Conservation (phyloP, 208 protist genomes). For the Porcisia hertigi region DNA sequence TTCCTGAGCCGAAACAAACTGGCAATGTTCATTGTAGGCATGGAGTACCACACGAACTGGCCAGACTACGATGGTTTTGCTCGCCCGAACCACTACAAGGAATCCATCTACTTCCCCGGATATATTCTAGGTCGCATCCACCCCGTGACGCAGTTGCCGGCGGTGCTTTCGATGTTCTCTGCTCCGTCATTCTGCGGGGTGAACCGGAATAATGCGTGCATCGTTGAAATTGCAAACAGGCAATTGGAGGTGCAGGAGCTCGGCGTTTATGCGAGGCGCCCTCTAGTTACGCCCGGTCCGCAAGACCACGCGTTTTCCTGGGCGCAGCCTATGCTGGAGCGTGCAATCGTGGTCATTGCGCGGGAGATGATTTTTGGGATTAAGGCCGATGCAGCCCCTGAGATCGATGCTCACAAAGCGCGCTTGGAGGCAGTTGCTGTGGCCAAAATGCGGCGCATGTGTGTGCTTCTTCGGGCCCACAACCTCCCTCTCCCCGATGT, state of each 20-base stretch:
- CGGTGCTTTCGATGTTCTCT: slow-evolving; percentile 76
- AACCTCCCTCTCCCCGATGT: slow-evolving; percentile 55
- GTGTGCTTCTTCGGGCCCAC: slow-evolving; percentile 59
- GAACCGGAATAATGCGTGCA: slow-evolving; percentile 78
- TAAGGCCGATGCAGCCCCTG: slow-evolving; percentile 22
- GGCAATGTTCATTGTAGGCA: slow-evolving; percentile 63
- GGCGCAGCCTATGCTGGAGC: slow-evolving; percentile 71
- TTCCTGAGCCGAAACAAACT: slow-evolving; percentile 76
- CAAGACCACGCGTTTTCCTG: slow-evolving; percentile 78
- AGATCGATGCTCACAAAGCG: slow-evolving; percentile 35
- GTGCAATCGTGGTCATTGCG: slow-evolving; percentile 40
- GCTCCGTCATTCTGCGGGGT: slow-evolving; percentile 75
- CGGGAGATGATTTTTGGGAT: slow-evolving; percentile 59
- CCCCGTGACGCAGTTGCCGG: slow-evolving; percentile 59
- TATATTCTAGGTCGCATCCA: slow-evolving; percentile 67
- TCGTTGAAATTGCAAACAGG: slow-evolving; percentile 38
- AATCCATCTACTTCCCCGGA: slow-evolving; percentile 82
- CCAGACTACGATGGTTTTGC: slow-evolving; percentile 77
- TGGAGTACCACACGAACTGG: slow-evolving; percentile 77
- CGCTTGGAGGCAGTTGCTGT: slow-evolving; percentile 28
- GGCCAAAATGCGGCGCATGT: slow-evolving; percentile 70
- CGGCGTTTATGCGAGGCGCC: slow-evolving; percentile 40
- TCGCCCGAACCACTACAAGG: slow-evolving; percentile 69
- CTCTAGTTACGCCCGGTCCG: slow-evolving; percentile 64
- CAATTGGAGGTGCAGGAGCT: slow-evolving; percentile 63